Evolutionary conservation across 2,329 filamentous ascomycete genomes (phyloP).

Genomic region (Fusarium torreyae): DNA sequence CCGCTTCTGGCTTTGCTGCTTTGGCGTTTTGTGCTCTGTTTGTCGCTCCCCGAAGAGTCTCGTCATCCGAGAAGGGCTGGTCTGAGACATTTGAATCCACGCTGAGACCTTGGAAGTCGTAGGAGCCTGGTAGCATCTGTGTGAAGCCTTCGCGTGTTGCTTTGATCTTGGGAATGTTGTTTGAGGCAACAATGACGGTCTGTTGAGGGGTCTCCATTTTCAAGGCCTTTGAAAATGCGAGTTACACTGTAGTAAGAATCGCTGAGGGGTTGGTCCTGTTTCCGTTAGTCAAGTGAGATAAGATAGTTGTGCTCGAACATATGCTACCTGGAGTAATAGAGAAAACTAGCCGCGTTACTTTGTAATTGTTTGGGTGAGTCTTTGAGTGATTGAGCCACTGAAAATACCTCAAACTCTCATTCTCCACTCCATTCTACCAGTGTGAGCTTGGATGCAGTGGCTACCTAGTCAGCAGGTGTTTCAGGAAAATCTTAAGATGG

Average conservation of each 20-base stretch:
- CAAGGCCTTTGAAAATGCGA: neutral
- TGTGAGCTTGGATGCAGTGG: neutral
- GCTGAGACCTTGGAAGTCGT: constrained; percentile 49
- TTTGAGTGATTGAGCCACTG: constrained; percentile 1
- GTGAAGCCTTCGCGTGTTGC: constrained; percentile 57
- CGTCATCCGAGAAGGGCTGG: constrained; percentile 57
- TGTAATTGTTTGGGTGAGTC: neutral
- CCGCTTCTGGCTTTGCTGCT: constrained; percentile 50
- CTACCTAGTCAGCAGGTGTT: too few relatives aligned
- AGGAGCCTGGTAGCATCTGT: constrained; percentile 53
- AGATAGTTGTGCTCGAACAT: too few relatives aligned
- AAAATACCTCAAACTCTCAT: neutral
- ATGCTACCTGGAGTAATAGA: too few relatives aligned
- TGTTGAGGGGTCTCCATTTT: constrained; percentile 15
- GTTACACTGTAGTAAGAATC: neutral
- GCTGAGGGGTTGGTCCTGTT: neutral
- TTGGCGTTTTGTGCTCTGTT: constrained; percentile 56
- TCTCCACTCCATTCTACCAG: neutral
- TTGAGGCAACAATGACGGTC: constrained; percentile 55
- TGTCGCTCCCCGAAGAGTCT: constrained; percentile 57
- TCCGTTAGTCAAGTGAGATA: neutral
- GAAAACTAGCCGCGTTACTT: too few relatives aligned
- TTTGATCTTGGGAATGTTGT: constrained; percentile 59
- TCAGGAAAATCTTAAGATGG: too few relatives aligned
- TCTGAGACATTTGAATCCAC: constrained; percentile 58